Evolutionary conservation across 2,329 filamentous ascomycete species (phyloP).

Genomic region (Alternaria sp.): DNA sequence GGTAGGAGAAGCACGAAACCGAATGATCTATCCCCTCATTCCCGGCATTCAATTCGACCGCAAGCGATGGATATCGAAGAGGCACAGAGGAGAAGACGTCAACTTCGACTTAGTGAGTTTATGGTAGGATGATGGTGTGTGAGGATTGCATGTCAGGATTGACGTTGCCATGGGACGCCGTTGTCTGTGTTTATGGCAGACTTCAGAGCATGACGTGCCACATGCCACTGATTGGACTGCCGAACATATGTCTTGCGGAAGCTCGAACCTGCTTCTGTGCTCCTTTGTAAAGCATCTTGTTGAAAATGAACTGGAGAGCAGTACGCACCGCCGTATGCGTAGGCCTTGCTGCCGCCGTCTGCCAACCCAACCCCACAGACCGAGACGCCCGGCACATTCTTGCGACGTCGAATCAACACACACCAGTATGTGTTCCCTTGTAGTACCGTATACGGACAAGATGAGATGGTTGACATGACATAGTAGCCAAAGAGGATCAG

Average conservation of each 20-base stretch:
- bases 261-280: constrained; percentile 4
- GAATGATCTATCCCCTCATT: constrained; percentile 11
- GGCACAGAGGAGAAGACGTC: constrained; percentile 13
- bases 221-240: not conserved
- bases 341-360: constrained; percentile 2
- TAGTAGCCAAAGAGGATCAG: not conserved
- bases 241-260: constrained; percentile 3
- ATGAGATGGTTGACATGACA: not conserved
- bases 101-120: constrained; percentile 9
- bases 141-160: constrained; percentile 7
- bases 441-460: not conserved
- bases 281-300: not conserved
- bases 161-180: constrained; percentile 6
- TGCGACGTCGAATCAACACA: not conserved
- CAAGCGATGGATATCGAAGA: constrained; percentile 21
- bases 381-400: not conserved
- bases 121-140: not conserved
- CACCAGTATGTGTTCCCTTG: not conserved
- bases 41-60: constrained; percentile 16
- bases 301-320: not conserved
- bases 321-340: constrained; percentile 1
- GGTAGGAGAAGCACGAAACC: constrained; percentile 5
- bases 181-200: not conserved
- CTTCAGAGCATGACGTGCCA: not conserved
- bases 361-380: not conserved